These are phyloP conservation scores for Pseudocercospora fijiensis DNA, from an alignment of 2,329 filamentous ascomycete species.

Conservation along the genomic window DNA sequence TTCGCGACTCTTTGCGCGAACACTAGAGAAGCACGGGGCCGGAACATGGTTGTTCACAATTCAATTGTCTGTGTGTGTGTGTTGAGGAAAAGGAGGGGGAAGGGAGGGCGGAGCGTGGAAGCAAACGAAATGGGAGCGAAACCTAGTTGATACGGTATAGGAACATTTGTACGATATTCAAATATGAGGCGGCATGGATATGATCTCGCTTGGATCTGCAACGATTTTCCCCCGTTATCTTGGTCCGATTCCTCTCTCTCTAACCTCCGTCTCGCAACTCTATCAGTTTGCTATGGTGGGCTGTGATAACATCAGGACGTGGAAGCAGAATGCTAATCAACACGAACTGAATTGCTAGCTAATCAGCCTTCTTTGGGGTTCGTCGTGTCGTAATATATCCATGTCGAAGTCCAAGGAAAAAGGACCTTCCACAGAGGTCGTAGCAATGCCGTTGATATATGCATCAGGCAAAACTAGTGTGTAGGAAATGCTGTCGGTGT, in stretches of 20 bases:
- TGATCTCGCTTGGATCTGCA: constrained; percentile 4
- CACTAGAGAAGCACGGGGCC: neutral
- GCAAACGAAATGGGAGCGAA: neutral
- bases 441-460: neutral
- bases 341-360: neutral
- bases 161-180: constrained; percentile 5
- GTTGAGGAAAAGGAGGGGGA: neutral
- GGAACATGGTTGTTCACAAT: neutral
- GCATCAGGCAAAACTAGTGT: neutral
- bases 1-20: neutral
- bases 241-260: neutral
- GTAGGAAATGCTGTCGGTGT: constrained; percentile 1
- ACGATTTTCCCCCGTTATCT: neutral
- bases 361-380: neutral
- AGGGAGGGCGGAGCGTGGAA: neutral
- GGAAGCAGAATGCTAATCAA: neutral
- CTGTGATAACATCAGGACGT: neutral
- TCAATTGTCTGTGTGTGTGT: neutral
- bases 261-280: neutral
- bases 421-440: neutral
- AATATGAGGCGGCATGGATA: constrained; percentile 4
- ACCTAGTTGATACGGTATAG: constrained; percentile 6
- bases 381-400: neutral
- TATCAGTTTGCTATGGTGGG: neutral
- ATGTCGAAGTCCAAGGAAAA: neutral